Evolutionary conservation across 208 protist species (phyloP).

Genomic region (Wallacemonas sp.): DNA sequence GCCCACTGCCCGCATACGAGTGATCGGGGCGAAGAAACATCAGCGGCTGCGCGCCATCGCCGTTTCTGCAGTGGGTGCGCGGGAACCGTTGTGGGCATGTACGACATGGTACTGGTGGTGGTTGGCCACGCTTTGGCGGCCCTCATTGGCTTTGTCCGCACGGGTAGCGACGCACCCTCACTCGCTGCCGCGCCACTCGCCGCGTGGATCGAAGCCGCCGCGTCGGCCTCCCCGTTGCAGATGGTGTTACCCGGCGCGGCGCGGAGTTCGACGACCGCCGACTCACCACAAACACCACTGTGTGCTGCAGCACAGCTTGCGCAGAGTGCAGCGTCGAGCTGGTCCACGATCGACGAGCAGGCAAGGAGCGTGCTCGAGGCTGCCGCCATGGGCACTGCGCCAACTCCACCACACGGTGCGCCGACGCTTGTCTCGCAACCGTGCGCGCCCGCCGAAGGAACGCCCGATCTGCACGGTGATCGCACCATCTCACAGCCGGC

Average conservation of each 20-base stretch:
- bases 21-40: neutral
- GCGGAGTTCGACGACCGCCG: no score
- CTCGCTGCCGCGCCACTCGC: neutral
- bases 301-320: conserved; percentile 6
- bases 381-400: neutral
- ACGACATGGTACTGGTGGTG: conserved; percentile 42
- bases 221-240: conserved; percentile 1
- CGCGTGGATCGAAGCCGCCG: neutral
- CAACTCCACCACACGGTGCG: no score
- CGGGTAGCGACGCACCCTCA: neutral
- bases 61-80: conserved; percentile 5
- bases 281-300: neutral
- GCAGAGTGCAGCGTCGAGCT: neutral
- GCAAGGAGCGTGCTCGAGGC: neutral
- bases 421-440: no score
- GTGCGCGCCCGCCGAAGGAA: no score
- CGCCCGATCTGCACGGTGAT: no score
- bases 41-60: conserved; percentile 14
- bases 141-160: conserved; percentile 34
- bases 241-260: conserved; percentile 11
- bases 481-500: no score
- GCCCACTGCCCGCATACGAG: neutral
- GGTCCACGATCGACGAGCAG: neutral
- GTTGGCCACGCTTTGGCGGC: conserved; percentile 46
- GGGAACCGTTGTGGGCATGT: neutral